phyloP scores from a whole-genome alignment of 805 yeast species.

The Wickerhamiella siamensis region DNA sequence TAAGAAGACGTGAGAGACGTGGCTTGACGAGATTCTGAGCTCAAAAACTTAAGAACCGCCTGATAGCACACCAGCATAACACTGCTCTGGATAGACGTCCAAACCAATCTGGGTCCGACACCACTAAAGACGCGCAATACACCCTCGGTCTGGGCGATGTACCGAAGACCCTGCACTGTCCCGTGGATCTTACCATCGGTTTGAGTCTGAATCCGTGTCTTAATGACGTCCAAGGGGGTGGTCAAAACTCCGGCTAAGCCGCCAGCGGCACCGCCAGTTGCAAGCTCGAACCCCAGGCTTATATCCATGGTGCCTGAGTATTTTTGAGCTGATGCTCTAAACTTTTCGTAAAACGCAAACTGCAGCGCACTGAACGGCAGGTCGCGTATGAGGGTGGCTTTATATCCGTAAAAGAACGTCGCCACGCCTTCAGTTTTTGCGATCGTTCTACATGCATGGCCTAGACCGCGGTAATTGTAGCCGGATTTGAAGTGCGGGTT shows the following conservation, averaged over 20 bases:
- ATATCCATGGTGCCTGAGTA: slow-evolving; percentile 22
- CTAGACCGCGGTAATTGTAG: slow-evolving; percentile 67
- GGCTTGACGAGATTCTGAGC: slow-evolving; percentile 9
- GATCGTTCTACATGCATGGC: slow-evolving; percentile 56
- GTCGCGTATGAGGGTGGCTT: slow-evolving; percentile 84
- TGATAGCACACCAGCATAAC: slow-evolving; percentile 87
- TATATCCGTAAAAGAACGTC: slow-evolving; percentile 79
- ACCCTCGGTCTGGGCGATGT: slow-evolving; percentile 63
- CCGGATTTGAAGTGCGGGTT: slow-evolving; percentile 70
- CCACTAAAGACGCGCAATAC: slow-evolving; percentile 73
- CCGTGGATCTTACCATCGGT: slow-evolving; percentile 30
- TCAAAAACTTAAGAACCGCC: slow-evolving; percentile 45
- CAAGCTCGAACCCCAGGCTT: slow-evolving; percentile 41
- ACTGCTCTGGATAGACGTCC: slow-evolving; percentile 94
- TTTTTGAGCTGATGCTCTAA: slow-evolving; percentile 25
- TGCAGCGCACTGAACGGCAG: slow-evolving; percentile 93
- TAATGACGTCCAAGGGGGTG: slow-evolving; percentile 83
- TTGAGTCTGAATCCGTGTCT: slow-evolving; percentile 88
- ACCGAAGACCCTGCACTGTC: slow-evolving; percentile 35
- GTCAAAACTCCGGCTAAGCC: slow-evolving; percentile 81
- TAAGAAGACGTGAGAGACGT: background rate
- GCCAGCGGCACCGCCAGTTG: slow-evolving; percentile 93
- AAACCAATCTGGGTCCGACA: slow-evolving; percentile 88
- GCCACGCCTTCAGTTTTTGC: slow-evolving; percentile 53
- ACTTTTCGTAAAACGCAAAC: slow-evolving; percentile 83